These are phyloP conservation scores for Rhizoctonia solani DNA, from an alignment of 1,284 basidiomycete genomes.

Conservation along the genomic window DNA sequence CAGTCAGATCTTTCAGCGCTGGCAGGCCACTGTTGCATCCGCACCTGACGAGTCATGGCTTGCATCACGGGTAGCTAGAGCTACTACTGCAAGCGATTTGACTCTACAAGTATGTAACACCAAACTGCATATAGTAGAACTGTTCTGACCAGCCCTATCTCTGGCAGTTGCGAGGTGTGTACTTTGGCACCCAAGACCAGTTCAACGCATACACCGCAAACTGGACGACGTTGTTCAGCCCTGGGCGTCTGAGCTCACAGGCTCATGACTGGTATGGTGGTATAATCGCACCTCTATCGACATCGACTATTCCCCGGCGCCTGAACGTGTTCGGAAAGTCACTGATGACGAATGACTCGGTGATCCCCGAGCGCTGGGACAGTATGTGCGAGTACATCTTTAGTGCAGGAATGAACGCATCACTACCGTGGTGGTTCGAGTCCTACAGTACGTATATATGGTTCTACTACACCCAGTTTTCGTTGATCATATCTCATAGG, in stretches of 20 bases:
- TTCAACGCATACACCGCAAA: slow-evolving; percentile 3
- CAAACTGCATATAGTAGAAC: too few species aligned
- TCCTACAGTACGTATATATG: slow-evolving; percentile 22
- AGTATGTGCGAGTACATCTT: slow-evolving; percentile 33
- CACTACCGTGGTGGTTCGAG: slow-evolving; percentile 22
- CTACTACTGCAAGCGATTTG: too few species aligned
- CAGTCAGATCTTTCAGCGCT: neutral
- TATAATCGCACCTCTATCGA: neutral
- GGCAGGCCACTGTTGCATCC: slow-evolving; percentile 23
- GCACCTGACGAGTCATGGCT: too few species aligned
- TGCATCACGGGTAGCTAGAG: too few species aligned
- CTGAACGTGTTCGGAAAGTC: neutral
- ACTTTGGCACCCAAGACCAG: neutral
- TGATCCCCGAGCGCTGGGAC: neutral
- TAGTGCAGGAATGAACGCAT: neutral
- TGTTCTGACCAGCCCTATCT: too few species aligned
- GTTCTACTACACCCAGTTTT: neutral
- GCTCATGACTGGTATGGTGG: slow-evolving; percentile 16
- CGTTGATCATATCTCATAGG: neutral
- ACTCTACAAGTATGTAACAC: too few species aligned
- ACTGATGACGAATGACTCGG: slow-evolving; percentile 1
- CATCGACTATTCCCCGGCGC: neutral
- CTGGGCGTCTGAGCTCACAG: neutral
- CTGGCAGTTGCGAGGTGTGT: slow-evolving; percentile 7
- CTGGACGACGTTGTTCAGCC: slow-evolving; percentile 1